A percentile compares a stretch with the other conserved stretches of the same genome.
Evolutionary conservation across 2,329 filamentous ascomycete species (phyloP).

Genomic region (Ophiostoma angusticollis): DNA sequence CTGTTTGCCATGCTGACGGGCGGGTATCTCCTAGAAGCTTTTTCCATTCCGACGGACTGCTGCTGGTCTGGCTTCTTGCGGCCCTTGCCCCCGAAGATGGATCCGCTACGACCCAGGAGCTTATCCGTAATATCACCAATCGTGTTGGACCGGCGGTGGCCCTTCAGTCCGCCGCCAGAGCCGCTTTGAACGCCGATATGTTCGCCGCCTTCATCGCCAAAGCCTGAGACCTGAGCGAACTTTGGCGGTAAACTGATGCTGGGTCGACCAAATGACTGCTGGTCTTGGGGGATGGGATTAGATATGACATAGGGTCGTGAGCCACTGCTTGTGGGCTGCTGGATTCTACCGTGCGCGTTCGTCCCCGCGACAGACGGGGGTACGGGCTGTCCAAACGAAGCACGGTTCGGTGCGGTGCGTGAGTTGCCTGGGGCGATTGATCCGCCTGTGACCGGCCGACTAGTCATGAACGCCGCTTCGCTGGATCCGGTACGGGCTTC

Average conservation of each 20-base stretch:
- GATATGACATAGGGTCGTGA: conserved; percentile 59
- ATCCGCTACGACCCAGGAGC: conserved; percentile 71
- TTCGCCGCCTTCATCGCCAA: conserved; percentile 38
- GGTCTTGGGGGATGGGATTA: conserved; percentile 46
- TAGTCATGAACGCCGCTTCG: conserved; percentile 41
- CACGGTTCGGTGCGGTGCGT: conserved; percentile 46
- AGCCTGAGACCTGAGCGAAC: conserved; percentile 44
- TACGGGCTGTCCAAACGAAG: conserved; percentile 78
- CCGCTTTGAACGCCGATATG: conserved; percentile 17
- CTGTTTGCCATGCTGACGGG: conserved; percentile 74
- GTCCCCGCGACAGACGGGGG: conserved; percentile 79
- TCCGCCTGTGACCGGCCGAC: conserved; percentile 65
- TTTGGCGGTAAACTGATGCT: conserved; percentile 48
- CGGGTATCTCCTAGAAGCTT: conserved; percentile 58
- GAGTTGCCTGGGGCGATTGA: conserved; percentile 60
- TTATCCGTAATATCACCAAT: conserved; percentile 74
- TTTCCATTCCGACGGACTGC: conserved; percentile 26
- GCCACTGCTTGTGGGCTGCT: conserved; percentile 53
- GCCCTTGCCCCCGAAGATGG: conserved; percentile 56
- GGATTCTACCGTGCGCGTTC: conserved; percentile 79
- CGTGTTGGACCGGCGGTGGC: conserved; percentile 60
- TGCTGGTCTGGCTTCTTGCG: conserved; percentile 37
- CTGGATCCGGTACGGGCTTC: conserved; percentile 38
- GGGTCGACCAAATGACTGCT: conserved; percentile 42
- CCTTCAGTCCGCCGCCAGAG: conserved; percentile 28